Base-by-base conservation (phyloP, 2,329 filamentous ascomycete genomes). In the Diaporthe amygdali region DNA sequence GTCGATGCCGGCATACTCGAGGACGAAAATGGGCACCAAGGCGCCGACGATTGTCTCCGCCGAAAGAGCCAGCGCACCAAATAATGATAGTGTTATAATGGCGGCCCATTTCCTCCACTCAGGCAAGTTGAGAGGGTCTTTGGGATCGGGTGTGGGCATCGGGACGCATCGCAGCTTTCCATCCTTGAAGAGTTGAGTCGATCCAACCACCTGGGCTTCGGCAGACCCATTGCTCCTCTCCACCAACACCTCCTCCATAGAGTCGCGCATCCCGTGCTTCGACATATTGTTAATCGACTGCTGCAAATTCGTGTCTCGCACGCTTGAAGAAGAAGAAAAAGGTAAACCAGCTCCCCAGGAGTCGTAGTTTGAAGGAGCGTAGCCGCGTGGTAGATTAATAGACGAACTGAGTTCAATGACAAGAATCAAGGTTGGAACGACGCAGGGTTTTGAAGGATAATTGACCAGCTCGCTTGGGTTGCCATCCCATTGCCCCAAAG, bases 1-100 rank as follows among this genome's bases (percentile, higher is more conserved):
- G 61, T 74, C 73, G n/a, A 76, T 69, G 32, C 76, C 76, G 22
- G 74, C 73, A 47, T 77, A 77, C 63, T 77, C 76, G 59, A 77
- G 70, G 15, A 75, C 59, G 59, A 77, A 77, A 32, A 77, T 73
- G 49, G 76, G 75, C 5, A 77, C 67, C 34, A 76, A 66, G 17
- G 68, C 66, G 15, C 70, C 75, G 63, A 77, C 68, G 51, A 73
- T 74, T 37, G 71, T 55, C 66, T 77, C 76, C 22, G 75, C 74
- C 34, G 75, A 70, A 17, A 75, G 72, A 6, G 74, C 74, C 14
- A 77, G 71, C 22, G 74, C 74, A 47, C 76, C 76, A 46, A 76
- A 77, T 22, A 76, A 64, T 41, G 74, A 74, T 32, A 77, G 71
- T 1, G 72, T 69, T 20, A 72, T 71, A 32, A 77, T 74, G 25